Base-by-base conservation (phyloP, 495 filamentous ascomycete genomes). In the Tuber microsphaerosporum region DNA sequence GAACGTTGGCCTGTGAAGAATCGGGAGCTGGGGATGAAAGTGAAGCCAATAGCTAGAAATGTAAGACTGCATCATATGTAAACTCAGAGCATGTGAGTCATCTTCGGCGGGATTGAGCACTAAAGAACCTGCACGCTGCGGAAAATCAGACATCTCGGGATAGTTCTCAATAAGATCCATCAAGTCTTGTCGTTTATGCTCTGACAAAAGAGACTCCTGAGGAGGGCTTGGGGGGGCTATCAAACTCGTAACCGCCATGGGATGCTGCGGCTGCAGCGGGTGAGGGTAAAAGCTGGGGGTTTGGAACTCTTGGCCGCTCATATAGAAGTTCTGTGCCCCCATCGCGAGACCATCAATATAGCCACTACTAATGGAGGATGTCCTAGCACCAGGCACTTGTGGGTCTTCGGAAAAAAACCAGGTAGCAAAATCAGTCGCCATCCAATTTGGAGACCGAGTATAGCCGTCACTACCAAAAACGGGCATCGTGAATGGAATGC, bases 61-160 rank as follows among this genome's bases (percentile, higher is more conserved):
- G 83, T 97, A 99, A 14, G 90, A 89, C 84, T 97, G 93, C 92
- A 99, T 96, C 91, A 95, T 97, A 80, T 90, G 90, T 74, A 94
- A 85, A 80, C 94, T 97, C 75, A 97, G 85, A 80, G 96, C 90
- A 82, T 97, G 94, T 43, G 84, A 82, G 51, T 91, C 81, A 51
- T 79, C 78, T 6, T 75, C 72, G 19, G 76, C 69, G 69, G 74
- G 22, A 75, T 14, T 37, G 22, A 61, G 22, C 71, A 70, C 51
- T 69, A 78, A 19, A 34, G 75, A 71, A 31, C 26, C 14, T 31
- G 56, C 14, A 16, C 56, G 56, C 65, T 75, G 74, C 6, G 45
- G 46, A 39, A 37, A 31, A 14, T 75, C 69, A 26, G 75, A 77
- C 20, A 76, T 73, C 31, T 72, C 80, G 48, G 70, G 48, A 70